Percentiles rank a stretch among this genome's conserved stretches.
These are phyloP conservation scores for Fusarium coicis DNA, from an alignment of 2,329 filamentous ascomycete species.

Conservation along the genomic window DNA sequence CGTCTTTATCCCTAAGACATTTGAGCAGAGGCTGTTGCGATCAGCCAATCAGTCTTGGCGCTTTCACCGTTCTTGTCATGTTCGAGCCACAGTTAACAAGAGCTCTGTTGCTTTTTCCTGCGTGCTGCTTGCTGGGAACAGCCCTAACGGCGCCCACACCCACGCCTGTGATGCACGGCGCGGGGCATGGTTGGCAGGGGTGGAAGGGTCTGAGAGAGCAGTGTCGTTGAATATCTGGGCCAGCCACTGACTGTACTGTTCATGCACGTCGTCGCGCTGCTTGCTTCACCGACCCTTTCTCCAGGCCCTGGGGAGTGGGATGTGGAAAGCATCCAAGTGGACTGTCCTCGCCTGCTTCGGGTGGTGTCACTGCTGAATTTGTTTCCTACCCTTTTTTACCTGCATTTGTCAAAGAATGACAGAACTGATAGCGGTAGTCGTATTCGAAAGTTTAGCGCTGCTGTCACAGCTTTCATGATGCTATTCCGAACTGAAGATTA, in stretches of 20 bases:
- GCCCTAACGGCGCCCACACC: slow-evolving; percentile 44
- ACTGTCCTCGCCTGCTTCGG: slow-evolving; percentile 23
- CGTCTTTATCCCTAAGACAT: slow-evolving; percentile 23
- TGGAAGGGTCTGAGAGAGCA: slow-evolving; percentile 23
- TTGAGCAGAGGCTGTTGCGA: slow-evolving; percentile 9
- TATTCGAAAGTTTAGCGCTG: slow-evolving; percentile 6
- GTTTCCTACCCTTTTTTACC: not conserved
- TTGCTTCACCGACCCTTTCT: slow-evolving; percentile 48
- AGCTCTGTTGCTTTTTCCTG: slow-evolving; percentile 20
- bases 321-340: slow-evolving; percentile 34
- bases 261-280: slow-evolving; percentile 47
- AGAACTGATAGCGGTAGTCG: slow-evolving; percentile 1
- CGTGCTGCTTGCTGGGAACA: slow-evolving; percentile 28
- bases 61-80: slow-evolving; percentile 42
- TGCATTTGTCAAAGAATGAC: not conserved
- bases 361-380: slow-evolving; percentile 20
- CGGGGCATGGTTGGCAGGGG: slow-evolving; percentile 38
- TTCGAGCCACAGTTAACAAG: slow-evolving; percentile 7
- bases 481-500: slow-evolving; percentile 9
- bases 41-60: slow-evolving; percentile 40
- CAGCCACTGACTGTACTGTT: slow-evolving; percentile 48
- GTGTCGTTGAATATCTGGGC: slow-evolving; percentile 34
- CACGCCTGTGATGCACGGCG: slow-evolving; percentile 38
- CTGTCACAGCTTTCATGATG: slow-evolving; percentile 6
- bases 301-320: slow-evolving; percentile 28